phyloP scores from a whole-genome alignment of 1,139 yeast genomes.

The Nakaseomyces kungkrabaensis region DNA sequence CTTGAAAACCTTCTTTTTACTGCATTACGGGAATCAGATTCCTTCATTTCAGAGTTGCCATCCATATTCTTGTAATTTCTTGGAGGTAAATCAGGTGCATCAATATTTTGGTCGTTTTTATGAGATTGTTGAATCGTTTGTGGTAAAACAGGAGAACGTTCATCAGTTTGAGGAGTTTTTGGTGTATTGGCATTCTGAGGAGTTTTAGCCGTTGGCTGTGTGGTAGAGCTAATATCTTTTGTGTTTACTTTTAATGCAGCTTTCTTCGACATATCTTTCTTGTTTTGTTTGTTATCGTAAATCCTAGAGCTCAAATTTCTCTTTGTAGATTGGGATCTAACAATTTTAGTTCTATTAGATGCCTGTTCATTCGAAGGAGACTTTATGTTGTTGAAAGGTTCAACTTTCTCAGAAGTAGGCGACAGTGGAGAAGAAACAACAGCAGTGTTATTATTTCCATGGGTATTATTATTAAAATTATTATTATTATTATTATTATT shows the following conservation, averaged over 20 bases:
- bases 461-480: too few relatives aligned
- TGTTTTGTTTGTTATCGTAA: neutral
- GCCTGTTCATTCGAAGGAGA: neutral
- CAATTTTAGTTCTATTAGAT: neutral
- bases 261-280: neutral
- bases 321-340: neutral
- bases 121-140: neutral
- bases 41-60: neutral
- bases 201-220: neutral
- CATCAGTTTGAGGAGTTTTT: neutral
- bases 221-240: neutral
- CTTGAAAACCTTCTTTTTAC: constrained; percentile 1
- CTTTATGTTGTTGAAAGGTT: neutral
- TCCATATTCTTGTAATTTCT: neutral
- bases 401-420: too few relatives aligned
- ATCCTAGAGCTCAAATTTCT: neutral
- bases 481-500: neutral
- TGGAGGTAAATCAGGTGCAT: neutral
- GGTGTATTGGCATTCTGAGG: neutral
- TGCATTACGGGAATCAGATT: neutral
- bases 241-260: neutral
- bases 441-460: too few relatives aligned
- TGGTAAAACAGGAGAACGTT: neutral
- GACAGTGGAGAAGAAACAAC: too few relatives aligned
- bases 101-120: neutral